Evolutionary conservation across 129 eudicot species (phyloP).

Genomic region (Scalesia atractyloides): DNA sequence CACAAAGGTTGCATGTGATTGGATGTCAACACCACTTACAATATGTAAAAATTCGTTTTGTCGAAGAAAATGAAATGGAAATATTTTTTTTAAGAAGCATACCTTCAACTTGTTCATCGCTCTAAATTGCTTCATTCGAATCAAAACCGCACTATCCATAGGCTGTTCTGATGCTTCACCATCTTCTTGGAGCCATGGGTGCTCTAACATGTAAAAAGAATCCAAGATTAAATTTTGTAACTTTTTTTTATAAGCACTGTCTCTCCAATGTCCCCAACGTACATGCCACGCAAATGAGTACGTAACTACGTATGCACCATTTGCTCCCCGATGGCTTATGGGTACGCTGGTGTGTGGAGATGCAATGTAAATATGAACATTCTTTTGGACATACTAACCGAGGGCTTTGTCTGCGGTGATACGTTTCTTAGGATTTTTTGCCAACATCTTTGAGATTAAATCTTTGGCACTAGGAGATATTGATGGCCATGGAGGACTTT

Average conservation of each 20-base stretch:
- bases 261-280: background rate
- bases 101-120: conserved; percentile 96
- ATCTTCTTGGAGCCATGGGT: conserved; percentile 84
- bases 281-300: background rate
- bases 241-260: background rate
- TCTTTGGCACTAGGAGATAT: conserved; percentile 81
- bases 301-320: no score
- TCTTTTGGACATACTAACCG: conserved; percentile 41
- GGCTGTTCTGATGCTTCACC: conserved; percentile 90
- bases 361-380: background rate
- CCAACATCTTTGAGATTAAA: conserved; percentile 70
- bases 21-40: background rate
- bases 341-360: background rate
- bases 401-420: conserved; percentile 91
- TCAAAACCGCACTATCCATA: conserved; percentile 77
- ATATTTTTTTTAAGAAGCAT: conserved; percentile 3
- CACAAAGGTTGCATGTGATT: background rate
- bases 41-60: background rate
- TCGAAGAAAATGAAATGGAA: background rate
- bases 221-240: background rate
- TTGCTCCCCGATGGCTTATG: background rate
- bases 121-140: conserved; percentile 88
- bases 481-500: conserved; percentile 75
- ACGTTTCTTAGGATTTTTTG: conserved; percentile 65
- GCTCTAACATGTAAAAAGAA: conserved; percentile 44